These are phyloP conservation scores for Penstemon davidsonii DNA, from an alignment of 257 asterid species.

Conservation along the genomic window DNA sequence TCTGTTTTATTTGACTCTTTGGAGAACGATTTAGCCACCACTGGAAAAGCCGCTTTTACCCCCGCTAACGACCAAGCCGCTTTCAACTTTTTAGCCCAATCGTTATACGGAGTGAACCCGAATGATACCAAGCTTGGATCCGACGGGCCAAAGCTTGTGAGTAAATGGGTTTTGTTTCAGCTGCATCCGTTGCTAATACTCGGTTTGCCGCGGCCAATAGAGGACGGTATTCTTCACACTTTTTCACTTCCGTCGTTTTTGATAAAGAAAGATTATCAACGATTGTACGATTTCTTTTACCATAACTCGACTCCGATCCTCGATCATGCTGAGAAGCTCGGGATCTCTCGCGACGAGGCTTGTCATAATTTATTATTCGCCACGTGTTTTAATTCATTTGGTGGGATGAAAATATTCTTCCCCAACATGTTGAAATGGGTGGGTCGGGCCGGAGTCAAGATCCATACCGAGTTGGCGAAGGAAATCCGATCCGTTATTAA, in stretches of 20 bases:
- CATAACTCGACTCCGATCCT: conserved; percentile 47
- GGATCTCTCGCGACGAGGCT: conserved; percentile 69
- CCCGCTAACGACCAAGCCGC: conserved; percentile 69
- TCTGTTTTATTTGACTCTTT: conserved; percentile 45
- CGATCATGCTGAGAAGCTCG: conserved; percentile 62
- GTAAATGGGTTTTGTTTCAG: conserved; percentile 71
- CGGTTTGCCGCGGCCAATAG: conserved; percentile 57
- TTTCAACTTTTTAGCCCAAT: conserved; percentile 60
- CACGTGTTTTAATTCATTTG: conserved; percentile 83
- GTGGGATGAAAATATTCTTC: conserved; percentile 75
- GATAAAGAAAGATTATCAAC: conserved; percentile 58
- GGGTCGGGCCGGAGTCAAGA: conserved; percentile 63
- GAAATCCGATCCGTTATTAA: conserved; percentile 63
- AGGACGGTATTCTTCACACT: conserved; percentile 64
- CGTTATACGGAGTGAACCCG: conserved; percentile 65
- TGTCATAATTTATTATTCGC: conserved; percentile 74
- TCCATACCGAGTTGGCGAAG: conserved; percentile 55
- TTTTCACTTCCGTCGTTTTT: conserved; percentile 59
- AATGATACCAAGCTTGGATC: conserved; percentile 47
- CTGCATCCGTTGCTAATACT: conserved; percentile 61
- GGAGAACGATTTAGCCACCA: conserved; percentile 49
- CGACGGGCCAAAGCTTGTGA: conserved; percentile 63
- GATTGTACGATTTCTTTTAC: conserved; percentile 62
- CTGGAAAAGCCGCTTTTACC: conserved; percentile 55
- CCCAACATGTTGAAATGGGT: conserved; percentile 79